Percentiles rank a stretch among this genome's conserved stretches.
Evolutionary conservation across 176 grass and related monocot genomes (phyloP).

Genomic region (maize (Zea mays)): Zm-B73-REFERENCE-NAM-5.0 NC_050096.1:52403001-52403500

Average conservation of each 20-base stretch:
- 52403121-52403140: neutral
- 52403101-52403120: neutral
- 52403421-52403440: neutral
- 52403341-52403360: neutral
- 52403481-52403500: neutral
- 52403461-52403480: neutral
- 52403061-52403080: neutral
- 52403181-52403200: constrained; percentile 19
- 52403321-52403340: constrained; percentile 2
- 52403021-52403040: neutral
- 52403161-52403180: neutral
- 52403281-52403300: neutral
- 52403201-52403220: neutral
- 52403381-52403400: neutral
- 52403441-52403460: constrained; percentile 1
- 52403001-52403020: neutral
- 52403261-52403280: neutral
- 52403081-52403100: neutral
- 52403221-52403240: neutral
- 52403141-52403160: too few relatives aligned
- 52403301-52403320: neutral
- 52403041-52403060: neutral
- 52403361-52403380: neutral
- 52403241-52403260: constrained; percentile 1
- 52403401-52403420: neutral